Conservation (phyloP, 176 grass and related monocot species). For the Cenchrus fungigraminus region DNA sequence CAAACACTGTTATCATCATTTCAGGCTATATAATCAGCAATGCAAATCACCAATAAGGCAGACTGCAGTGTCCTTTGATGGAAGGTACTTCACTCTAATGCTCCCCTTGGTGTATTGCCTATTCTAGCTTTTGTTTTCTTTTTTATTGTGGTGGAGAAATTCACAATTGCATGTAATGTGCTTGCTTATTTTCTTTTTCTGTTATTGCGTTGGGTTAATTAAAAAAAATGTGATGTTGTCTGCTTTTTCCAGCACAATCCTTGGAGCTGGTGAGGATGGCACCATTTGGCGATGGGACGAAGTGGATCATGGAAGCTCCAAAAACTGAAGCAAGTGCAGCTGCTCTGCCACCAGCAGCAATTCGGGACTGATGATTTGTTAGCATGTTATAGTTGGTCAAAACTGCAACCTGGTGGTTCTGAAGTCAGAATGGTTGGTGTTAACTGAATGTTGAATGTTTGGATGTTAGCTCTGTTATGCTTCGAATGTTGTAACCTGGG, state of each 20-base stretch:
- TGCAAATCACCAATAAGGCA: slow-evolving; percentile 88
- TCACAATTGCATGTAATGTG: not conserved
- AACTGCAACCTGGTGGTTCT: not conserved
- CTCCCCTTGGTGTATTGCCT: not conserved
- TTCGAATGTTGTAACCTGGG: not conserved
- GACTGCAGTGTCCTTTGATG: slow-evolving; percentile 85
- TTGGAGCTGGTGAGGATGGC: slow-evolving; percentile 83
- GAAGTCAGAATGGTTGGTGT: not conserved
- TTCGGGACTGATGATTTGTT: not conserved
- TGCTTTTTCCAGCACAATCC: slow-evolving; percentile 66
- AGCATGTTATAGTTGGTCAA: too few species aligned
- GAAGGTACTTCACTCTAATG: slow-evolving; percentile 64
- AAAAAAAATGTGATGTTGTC: slow-evolving; percentile 9
- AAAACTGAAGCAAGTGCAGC: slow-evolving; percentile 29
- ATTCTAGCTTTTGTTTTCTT: slow-evolving; percentile 5
- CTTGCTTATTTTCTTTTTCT: not conserved
- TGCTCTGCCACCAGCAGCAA: not conserved
- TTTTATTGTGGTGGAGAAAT: not conserved
- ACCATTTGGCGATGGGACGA: slow-evolving; percentile 82
- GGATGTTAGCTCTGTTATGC: not conserved
- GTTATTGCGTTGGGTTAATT: not conserved
- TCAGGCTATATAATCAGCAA: slow-evolving; percentile 71
- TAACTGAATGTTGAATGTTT: not conserved
- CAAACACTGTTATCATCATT: not conserved
- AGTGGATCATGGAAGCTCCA: slow-evolving; percentile 36